Percentiles rank a stretch among this genome's conserved stretches.
phyloP scores from a whole-genome alignment of 345 rosid species.

The Camelina sativa region DNA sequence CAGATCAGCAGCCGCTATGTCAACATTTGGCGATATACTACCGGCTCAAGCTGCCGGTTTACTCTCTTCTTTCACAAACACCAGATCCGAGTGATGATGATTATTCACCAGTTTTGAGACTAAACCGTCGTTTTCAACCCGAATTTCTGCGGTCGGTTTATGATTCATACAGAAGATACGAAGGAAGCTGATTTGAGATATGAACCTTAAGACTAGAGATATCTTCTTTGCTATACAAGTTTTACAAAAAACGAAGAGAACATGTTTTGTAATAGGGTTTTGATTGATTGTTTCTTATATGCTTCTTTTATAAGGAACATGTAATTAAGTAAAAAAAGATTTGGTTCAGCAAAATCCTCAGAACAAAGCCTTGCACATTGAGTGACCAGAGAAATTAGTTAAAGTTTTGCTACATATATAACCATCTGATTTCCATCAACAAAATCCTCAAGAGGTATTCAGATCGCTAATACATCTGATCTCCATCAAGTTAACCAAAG shows the following conservation, averaged over 20 bases:
- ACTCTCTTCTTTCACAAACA: constrained; percentile 90
- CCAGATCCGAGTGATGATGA: constrained; percentile 61
- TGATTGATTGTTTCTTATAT: constrained; percentile 37
- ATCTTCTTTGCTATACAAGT: constrained; percentile 31
- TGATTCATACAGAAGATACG: constrained; percentile 17
- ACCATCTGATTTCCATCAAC: background rate
- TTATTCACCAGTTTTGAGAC: constrained; percentile 19
- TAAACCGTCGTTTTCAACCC: constrained; percentile 1
- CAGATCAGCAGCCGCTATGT: constrained; percentile 94
- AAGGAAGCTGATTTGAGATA: constrained; percentile 32
- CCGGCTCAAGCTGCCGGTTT: constrained; percentile 96
- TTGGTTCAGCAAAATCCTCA: constrained; percentile 38
- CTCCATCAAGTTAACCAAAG: background rate
- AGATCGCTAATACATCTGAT: constrained; percentile 10
- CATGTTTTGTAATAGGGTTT: constrained; percentile 38
- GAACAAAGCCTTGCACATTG: constrained; percentile 11
- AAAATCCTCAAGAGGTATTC: background rate
- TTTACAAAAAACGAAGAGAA: constrained; percentile 33
- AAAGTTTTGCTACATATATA: background rate
- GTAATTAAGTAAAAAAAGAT: constrained; percentile 42
- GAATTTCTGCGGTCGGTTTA: constrained; percentile 2
- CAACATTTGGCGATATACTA: constrained; percentile 93
- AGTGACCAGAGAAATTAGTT: background rate
- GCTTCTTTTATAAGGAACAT: constrained; percentile 37
- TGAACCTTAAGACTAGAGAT: constrained; percentile 15